Conservation (phyloP, 2,329 filamentous ascomycete genomes). For the Calonectria fujianensis region DNA sequence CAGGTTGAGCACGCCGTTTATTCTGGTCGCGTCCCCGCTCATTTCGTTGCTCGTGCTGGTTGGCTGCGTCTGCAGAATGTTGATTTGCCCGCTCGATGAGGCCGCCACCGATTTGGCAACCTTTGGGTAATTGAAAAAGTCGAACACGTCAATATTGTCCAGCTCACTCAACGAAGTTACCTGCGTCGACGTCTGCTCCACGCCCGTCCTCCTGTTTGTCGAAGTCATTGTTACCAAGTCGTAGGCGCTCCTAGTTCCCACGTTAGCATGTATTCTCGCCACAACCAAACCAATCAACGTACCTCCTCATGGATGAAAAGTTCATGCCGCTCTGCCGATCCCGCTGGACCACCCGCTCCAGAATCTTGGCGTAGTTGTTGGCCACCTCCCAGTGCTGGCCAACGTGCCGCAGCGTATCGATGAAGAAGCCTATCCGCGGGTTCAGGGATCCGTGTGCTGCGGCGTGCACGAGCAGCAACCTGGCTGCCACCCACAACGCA, state of each 20-base stretch:
- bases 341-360: constrained; percentile 62
- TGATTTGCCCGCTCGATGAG: constrained; percentile 49
- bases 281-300: constrained; percentile 33
- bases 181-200: constrained; percentile 63
- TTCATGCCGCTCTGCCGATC: constrained; percentile 60
- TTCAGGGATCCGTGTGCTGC: constrained; percentile 62
- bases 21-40: constrained; percentile 47
- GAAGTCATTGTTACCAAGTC: constrained; percentile 62
- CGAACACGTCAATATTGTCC: constrained; percentile 67
- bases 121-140: constrained; percentile 67
- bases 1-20: constrained; percentile 54
- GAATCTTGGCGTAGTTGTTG: constrained; percentile 64
- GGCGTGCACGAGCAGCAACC: constrained; percentile 64
- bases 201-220: constrained; percentile 59
- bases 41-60: constrained; percentile 43
- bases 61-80: constrained; percentile 51
- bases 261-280: background rate
- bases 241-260: constrained; percentile 60
- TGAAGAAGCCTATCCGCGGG: constrained; percentile 65
- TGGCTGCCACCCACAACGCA: constrained; percentile 66
- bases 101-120: constrained; percentile 50
- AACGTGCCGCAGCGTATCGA: constrained; percentile 64
- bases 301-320: constrained; percentile 65
- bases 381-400: constrained; percentile 67
- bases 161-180: constrained; percentile 63